Base-by-base conservation (phyloP, 176 grass and related monocot genomes). In the Aechmea fasciata region DNA sequence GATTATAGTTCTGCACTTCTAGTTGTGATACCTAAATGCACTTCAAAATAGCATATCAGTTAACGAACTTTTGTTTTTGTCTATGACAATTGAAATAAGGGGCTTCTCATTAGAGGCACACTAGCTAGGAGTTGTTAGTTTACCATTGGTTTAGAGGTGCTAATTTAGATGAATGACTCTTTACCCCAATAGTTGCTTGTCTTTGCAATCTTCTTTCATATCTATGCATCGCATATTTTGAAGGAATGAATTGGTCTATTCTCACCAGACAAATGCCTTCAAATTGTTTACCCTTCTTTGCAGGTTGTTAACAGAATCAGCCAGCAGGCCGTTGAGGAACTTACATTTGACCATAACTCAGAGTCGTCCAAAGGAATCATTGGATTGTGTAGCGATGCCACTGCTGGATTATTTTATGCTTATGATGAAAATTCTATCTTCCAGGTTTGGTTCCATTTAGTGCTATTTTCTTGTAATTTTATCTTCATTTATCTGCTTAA, bases 291-390 rank as follows among this genome's bases (percentile, higher is more conserved):
- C n/a, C 41, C 19, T 62, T 8, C 57, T 24, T 78, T 53, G 47
- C 85, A 97, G 93, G 89, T 97, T 67, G 81, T 97, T 41, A 97
- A 97, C 81, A 92, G 89, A 90, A 97, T 92, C 59, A 97, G 89
- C 57, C 89, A 97, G 82, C 71, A 72, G 83, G 78, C 85, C 15
- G 84, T 92, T 24, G 86, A 97, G 71, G 93, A 97, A 77, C 79
- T 90, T 78, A 77, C 74, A 81, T 84, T 97, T 72, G 89, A 97
- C 85, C 67, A 82, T 80, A 57, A 72, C 59, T 51, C 73, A 67
- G 86, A 97, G 79, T 81, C 77, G 61, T 87, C 93, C 63, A 97
- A 89, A 85, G 86, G 79, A 76, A 92, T 87, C 12, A 87, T 97
- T 74, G 93, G 84, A 57, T 81, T 97, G 55, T 97, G 93, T 77